Percentiles rank a stretch among this genome's conserved stretches.
phyloP scores from a whole-genome alignment of 495 filamentous ascomycete species.

The Cenococcum geophilum region DNA sequence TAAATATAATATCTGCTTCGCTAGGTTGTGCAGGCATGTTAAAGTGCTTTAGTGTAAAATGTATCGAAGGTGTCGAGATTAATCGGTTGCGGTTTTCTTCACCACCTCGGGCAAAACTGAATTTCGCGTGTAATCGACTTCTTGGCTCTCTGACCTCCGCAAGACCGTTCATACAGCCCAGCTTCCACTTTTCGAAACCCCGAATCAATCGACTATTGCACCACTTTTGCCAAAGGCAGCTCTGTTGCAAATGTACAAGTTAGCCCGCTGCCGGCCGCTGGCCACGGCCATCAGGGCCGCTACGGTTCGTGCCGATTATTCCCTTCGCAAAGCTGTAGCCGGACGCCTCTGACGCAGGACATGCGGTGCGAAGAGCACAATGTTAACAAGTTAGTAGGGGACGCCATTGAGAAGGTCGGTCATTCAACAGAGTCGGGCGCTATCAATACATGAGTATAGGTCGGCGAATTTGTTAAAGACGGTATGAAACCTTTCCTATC shows the following conservation, averaged over 20 bases:
- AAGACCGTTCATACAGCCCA: conserved; percentile 1
- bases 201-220: background rate
- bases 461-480: conserved; percentile 81
- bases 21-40: conserved; percentile 26
- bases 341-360: conserved; percentile 22
- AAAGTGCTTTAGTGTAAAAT: background rate
- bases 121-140: background rate
- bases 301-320: conserved; percentile 46
- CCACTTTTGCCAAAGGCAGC: background rate
- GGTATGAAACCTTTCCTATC: conserved; percentile 46
- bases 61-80: conserved; percentile 3
- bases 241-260: conserved; percentile 58
- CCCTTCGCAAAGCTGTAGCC: conserved; percentile 17
- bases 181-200: conserved; percentile 24
- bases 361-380: conserved; percentile 8
- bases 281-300: conserved; percentile 59
- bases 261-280: conserved; percentile 62
- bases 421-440: conserved; percentile 70
- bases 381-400: conserved; percentile 41
- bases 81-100: background rate
- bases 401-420: conserved; percentile 46
- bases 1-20: conserved; percentile 44
- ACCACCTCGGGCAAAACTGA: conserved; percentile 6
- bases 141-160: background rate
- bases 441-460: conserved; percentile 96